Evolutionary conservation across 2,329 filamentous ascomycete genomes (phyloP).

Genomic region (Cercospora nicotianae): DNA sequence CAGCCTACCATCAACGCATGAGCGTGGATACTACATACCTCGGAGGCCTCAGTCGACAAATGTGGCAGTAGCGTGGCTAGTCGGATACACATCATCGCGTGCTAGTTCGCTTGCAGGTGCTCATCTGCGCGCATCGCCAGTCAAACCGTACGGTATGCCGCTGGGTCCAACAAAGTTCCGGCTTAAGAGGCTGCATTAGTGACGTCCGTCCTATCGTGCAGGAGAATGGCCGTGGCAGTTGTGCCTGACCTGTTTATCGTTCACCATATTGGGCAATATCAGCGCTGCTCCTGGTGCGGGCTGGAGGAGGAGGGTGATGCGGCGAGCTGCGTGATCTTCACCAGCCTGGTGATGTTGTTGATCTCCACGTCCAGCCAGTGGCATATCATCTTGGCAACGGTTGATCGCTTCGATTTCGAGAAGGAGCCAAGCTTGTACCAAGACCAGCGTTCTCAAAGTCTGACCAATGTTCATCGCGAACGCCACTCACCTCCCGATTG

Average conservation of each 20-base stretch:
- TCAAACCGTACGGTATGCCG: constrained; percentile 2
- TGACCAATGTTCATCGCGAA: not conserved
- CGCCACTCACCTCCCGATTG: constrained; percentile 17
- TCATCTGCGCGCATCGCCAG: constrained; percentile 7
- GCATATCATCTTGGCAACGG: constrained; percentile 9
- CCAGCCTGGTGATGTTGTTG: constrained; percentile 4
- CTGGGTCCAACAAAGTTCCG: constrained; percentile 11
- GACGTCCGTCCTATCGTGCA: constrained; percentile 10
- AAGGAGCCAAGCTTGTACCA: constrained; percentile 17
- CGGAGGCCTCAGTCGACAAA: not conserved
- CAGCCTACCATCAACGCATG: not conserved
- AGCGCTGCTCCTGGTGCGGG: constrained; percentile 7
- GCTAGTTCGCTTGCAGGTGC: constrained; percentile 11
- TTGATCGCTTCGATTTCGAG: constrained; percentile 10
- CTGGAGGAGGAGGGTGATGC: not conserved
- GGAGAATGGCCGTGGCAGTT: not conserved
- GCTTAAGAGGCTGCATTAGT: constrained; percentile 12
- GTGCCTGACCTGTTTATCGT: constrained; percentile 2
- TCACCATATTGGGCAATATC: constrained; percentile 6
- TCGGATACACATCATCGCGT: constrained; percentile 10
- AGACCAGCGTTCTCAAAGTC: not conserved
- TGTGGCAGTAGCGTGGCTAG: constrained; percentile 9
- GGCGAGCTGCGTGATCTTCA: constrained; percentile 3
- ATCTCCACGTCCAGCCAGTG: constrained; percentile 13
- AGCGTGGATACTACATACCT: not conserved